Percentiles rank a stretch among this genome's conserved stretches.
Evolutionary conservation across 2,329 filamentous ascomycete species (phyloP).

Genomic region (Exophiala sideris): DNA sequence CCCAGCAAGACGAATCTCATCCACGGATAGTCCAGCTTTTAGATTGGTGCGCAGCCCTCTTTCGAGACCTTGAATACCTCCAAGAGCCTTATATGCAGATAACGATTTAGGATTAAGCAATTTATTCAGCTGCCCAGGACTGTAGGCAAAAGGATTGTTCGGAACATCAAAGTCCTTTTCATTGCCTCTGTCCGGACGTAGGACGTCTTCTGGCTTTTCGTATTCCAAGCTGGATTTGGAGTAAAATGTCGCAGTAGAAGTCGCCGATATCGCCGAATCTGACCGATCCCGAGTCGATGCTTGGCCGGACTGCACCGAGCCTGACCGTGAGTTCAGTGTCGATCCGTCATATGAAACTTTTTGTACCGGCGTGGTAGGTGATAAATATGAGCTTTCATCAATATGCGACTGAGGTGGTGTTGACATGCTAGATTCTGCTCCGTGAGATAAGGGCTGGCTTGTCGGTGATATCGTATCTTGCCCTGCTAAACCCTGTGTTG

Average conservation of each 20-base stretch:
- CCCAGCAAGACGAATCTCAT: slow-evolving; percentile 67
- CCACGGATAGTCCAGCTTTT: slow-evolving; percentile 68
- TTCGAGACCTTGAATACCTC: slow-evolving; percentile 74
- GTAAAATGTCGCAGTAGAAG: slow-evolving; percentile 19
- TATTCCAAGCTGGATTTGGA: slow-evolving; percentile 26
- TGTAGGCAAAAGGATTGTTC: slow-evolving; percentile 81
- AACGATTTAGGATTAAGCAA: slow-evolving; percentile 87
- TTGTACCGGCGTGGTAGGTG: slow-evolving; percentile 34
- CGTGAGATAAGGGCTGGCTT: slow-evolving; percentile 12
- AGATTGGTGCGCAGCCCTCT: slow-evolving; percentile 72
- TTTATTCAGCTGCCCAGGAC: slow-evolving; percentile 78
- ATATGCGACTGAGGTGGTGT: slow-evolving; percentile 24
- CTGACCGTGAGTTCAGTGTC: slow-evolving; percentile 43
- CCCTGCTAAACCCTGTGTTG: slow-evolving; percentile 17
- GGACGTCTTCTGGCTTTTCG: slow-evolving; percentile 29
- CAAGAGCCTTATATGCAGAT: slow-evolving; percentile 74
- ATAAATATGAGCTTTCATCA: slow-evolving; percentile 26
- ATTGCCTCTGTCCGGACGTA: slow-evolving; percentile 72
- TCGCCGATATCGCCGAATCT: slow-evolving; percentile 30
- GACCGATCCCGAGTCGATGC: slow-evolving; percentile 33
- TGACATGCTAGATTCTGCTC: slow-evolving; percentile 21
- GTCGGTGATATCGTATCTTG: slow-evolving; percentile 12
- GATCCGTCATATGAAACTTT: slow-evolving; percentile 39
- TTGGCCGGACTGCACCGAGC: slow-evolving; percentile 34
- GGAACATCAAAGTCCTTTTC: slow-evolving; percentile 72